Conservation (phyloP, 441 rosid genomes). For the Lepidium campestre region DNA sequence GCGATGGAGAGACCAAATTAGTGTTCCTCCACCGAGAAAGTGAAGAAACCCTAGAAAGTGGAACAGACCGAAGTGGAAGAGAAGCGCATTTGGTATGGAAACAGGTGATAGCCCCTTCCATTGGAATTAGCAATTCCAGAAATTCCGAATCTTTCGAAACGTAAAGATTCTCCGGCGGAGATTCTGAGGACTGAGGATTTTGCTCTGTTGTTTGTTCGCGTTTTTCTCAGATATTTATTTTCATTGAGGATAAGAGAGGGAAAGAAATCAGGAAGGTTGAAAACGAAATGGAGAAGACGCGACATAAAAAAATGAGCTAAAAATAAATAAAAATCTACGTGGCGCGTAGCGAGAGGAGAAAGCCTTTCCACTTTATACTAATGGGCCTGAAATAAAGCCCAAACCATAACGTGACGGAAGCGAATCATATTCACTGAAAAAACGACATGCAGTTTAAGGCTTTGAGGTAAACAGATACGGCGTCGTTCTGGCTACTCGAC, state of each 20-base stretch:
- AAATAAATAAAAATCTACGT: background rate
- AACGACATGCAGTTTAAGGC: background rate
- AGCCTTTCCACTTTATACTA: background rate
- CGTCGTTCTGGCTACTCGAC: background rate
- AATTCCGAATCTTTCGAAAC: background rate
- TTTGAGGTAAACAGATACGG: background rate
- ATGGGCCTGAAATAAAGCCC: slow-evolving; percentile 17
- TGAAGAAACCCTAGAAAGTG: slow-evolving; percentile 36
- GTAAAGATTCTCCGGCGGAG: slow-evolving; percentile 21
- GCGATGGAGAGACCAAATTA: slow-evolving; percentile 28
- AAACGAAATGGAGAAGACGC: slow-evolving; percentile 25
- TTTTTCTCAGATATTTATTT: slow-evolving; percentile 2
- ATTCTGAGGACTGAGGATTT: slow-evolving; percentile 33
- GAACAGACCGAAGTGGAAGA: slow-evolving; percentile 31
- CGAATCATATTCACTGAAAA: background rate
- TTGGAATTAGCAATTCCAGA: slow-evolving; percentile 1
- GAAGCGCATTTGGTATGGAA: slow-evolving; percentile 40
- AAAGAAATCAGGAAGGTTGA: slow-evolving; percentile 28
- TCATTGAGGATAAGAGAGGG: slow-evolving; percentile 30
- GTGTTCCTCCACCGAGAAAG: slow-evolving; percentile 26
- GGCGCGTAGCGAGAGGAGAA: background rate
- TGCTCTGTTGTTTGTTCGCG: background rate
- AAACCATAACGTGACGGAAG: background rate
- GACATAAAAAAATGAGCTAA: background rate
- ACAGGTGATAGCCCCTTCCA: slow-evolving; percentile 32